These are phyloP conservation scores for Pugionium dolabratum DNA, from an alignment of 345 rosid genomes.

Conservation along the genomic window DNA sequence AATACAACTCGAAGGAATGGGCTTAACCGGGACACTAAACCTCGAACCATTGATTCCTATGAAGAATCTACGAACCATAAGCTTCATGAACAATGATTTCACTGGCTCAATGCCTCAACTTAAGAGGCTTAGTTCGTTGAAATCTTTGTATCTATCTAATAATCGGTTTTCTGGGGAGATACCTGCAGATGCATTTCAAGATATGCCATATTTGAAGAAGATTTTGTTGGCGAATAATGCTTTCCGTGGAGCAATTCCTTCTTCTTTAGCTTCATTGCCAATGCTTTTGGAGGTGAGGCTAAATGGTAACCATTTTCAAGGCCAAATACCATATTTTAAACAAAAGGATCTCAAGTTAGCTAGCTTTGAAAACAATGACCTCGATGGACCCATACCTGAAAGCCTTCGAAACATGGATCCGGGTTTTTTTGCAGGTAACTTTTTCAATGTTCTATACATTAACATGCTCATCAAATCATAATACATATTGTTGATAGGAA, in stretches of 20 bases:
- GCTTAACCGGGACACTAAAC: constrained; percentile 45
- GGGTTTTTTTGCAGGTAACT: constrained; percentile 57
- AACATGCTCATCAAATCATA: too few species aligned
- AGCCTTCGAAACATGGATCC: constrained; percentile 49
- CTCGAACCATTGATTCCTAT: constrained; percentile 47
- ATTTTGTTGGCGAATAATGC: too few species aligned
- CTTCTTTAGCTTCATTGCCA: too few species aligned
- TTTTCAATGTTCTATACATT: too few species aligned
- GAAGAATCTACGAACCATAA: constrained; percentile 51
- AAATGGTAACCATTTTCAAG: constrained; percentile 38
- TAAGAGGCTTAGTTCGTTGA: too few species aligned
- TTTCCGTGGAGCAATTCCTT: too few species aligned
- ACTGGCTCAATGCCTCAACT: constrained; percentile 55
- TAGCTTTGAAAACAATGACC: constrained; percentile 60
- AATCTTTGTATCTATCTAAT: too few species aligned
- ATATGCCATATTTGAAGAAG: too few species aligned
- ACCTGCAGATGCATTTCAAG: too few species aligned
- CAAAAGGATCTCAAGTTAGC: constrained; percentile 42
- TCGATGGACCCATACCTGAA: constrained; percentile 68
- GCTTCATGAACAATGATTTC: constrained; percentile 66
- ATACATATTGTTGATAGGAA: too few species aligned
- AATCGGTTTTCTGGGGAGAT: too few species aligned
- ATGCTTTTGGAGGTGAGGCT: constrained; percentile 40
- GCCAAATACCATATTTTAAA: constrained; percentile 51
- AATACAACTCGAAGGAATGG: constrained; percentile 59